Evolutionary conservation across 192 early-diverging fungal species (phyloP).

Genomic region (Backusella tarrabulga): DNA sequence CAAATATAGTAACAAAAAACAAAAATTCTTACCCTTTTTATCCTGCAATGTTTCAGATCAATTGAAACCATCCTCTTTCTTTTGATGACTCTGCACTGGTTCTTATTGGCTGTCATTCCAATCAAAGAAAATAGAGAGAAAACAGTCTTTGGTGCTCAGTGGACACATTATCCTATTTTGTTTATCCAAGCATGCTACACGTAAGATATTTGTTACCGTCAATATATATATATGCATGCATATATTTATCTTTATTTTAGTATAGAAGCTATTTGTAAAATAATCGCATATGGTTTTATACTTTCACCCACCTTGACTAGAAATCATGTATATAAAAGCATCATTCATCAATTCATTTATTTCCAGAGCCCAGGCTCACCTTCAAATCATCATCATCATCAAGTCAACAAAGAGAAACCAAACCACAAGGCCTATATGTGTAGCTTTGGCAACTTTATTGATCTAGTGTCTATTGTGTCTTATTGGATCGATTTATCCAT

Average conservation of each 20-base stretch:
- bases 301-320: slow-evolving; percentile 6
- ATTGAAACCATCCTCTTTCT: slow-evolving; percentile 39
- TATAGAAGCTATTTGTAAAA: slow-evolving; percentile 36
- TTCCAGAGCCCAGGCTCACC: not conserved
- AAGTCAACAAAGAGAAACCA: not conserved
- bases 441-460: slow-evolving; percentile 45
- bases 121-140: slow-evolving; percentile 31
- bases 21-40: not conserved
- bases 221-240: not conserved
- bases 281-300: slow-evolving; percentile 45
- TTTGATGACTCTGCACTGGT: slow-evolving; percentile 43
- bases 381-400: not conserved
- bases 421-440: slow-evolving; percentile 42
- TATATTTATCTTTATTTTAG: not conserved
- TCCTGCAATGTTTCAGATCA: slow-evolving; percentile 14
- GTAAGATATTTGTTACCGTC: not conserved
- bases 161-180: slow-evolving; percentile 43
- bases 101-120: slow-evolving; percentile 42
- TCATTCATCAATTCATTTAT: not conserved
- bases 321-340: not conserved
- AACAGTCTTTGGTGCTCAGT: slow-evolving; percentile 40
- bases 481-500: slow-evolving; percentile 56
- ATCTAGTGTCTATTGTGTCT: slow-evolving; percentile 44
- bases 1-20: not conserved
- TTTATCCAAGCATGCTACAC: slow-evolving; percentile 44